Evolutionary conservation across 495 filamentous ascomycete genomes (phyloP), one percentile per base, ranked within the genome.

Genomic region (Hyaloscypha bicolor): DNA sequence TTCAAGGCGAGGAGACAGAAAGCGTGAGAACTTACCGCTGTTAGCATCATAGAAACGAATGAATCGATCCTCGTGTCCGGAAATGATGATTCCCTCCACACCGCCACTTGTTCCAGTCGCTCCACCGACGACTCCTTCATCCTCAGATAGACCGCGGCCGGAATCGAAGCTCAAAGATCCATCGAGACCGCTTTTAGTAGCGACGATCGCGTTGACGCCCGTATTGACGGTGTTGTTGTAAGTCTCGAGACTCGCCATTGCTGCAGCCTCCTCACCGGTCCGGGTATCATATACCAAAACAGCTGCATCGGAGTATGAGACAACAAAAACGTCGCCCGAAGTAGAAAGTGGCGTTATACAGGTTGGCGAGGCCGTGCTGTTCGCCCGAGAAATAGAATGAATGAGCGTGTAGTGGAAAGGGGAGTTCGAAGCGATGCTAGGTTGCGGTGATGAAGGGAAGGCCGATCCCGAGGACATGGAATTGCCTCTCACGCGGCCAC

Each of bases 1-100:
- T 60, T 6, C n/a, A 4, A 45, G 48, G 11, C 22, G 11, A 12
- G 12, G 62, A 52, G 22, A 30, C 32, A 53, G n/a, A 60, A n/a
- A n/a, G 4, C 16, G n/a, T 16, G 42, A 59, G 22, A 71, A 88
- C 93, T 77, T 87, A 98, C 95, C 95, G 79, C 92, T 97, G 74
- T 98, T 98, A 29, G 95, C 95, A 82, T 99, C 95, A 72, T 96
- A 99, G 83, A 99, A 96, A 69, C 95, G 83, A 69, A 99, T 93
- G 73, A 91, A 97, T 71, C 89, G 87, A 79, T 99, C 95, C 77
- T 99, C 95, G 75, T 98, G 93, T 69, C 95, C 95, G 59, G 89
- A 95, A 69, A 98, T 96, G 45, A 99, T 88, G 48, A 94, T 89
- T 8, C 95, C 96, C 71, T 97, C 93, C 2, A 97, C 88, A 29